phyloP scores from a whole-genome alignment of 768 basidiomycete genomes.

The Boletus eberwhitei region DNA sequence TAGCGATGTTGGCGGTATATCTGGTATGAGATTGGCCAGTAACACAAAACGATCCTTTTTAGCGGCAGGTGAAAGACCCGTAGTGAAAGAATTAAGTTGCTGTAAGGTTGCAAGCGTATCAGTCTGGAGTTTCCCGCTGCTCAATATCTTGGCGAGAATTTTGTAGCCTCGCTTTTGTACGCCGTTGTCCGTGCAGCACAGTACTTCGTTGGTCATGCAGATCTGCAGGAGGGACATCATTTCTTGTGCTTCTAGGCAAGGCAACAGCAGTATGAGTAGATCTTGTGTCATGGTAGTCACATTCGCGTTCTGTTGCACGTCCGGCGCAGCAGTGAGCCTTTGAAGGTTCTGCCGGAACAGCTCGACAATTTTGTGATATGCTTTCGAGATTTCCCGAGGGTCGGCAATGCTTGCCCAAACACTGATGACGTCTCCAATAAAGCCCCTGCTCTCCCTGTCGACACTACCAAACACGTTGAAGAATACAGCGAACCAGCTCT shows the following conservation, averaged over 20 bases:
- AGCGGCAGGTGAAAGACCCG: constrained; percentile 73
- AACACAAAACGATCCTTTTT: constrained; percentile 92
- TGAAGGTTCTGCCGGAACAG: constrained; percentile 66
- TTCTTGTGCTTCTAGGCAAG: constrained; percentile 63
- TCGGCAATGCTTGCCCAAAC: constrained; percentile 84
- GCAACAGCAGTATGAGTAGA: constrained; percentile 79
- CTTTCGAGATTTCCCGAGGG: constrained; percentile 74
- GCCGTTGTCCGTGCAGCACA: constrained; percentile 77
- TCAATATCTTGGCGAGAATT: constrained; percentile 71
- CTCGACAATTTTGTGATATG: constrained; percentile 72
- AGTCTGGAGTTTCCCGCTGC: constrained; percentile 52
- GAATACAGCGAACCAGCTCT: constrained; percentile 92
- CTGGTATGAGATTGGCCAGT: constrained; percentile 62
- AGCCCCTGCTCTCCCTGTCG: constrained; percentile 65
- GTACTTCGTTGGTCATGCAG: constrained; percentile 63
- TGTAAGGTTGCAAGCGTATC: constrained; percentile 60
- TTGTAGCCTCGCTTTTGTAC: constrained; percentile 97
- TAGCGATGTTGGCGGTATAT: constrained; percentile 65
- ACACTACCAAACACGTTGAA: constrained; percentile 96
- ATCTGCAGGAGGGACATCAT: constrained; percentile 62
- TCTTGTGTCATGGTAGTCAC: constrained; percentile 71
- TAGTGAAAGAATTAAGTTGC: constrained; percentile 60
- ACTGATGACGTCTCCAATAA: constrained; percentile 85
- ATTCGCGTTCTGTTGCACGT: constrained; percentile 37
- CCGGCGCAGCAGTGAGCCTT: constrained; percentile 33